A percentile compares a stretch with the other conserved stretches of the same genome.
Conservation (phyloP, 495 filamentous ascomycete species). For the Penicillium subrubescens region DNA sequence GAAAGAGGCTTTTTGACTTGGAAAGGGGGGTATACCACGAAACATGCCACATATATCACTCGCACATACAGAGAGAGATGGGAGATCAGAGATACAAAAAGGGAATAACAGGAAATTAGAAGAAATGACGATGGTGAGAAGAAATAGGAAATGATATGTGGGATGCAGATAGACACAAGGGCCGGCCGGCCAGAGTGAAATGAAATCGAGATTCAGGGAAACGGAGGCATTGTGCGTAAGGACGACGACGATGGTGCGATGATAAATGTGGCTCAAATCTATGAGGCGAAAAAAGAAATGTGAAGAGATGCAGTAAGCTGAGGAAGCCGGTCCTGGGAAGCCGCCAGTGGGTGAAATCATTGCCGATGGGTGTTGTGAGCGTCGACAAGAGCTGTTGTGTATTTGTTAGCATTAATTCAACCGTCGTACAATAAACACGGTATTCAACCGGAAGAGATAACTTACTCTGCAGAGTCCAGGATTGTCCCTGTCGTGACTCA, state of each 20-base stretch:
- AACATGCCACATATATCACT: slow-evolving; percentile 36
- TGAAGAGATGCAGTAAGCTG: not conserved
- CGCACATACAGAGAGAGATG: slow-evolving; percentile 15
- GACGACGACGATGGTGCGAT: slow-evolving; percentile 4
- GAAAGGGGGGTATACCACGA: slow-evolving; percentile 31
- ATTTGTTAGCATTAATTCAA: slow-evolving; percentile 8
- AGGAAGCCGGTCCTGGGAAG: slow-evolving; percentile 17
- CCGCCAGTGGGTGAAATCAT: slow-evolving; percentile 10
- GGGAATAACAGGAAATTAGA: slow-evolving; percentile 4
- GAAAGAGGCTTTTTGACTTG: slow-evolving; percentile 28
- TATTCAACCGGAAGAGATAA: slow-evolving; percentile 3
- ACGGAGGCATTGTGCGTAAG: slow-evolving; percentile 1
- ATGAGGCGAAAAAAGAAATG: not conserved
- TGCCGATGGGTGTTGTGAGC: slow-evolving; percentile 31
- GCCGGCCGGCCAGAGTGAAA: slow-evolving; percentile 6
- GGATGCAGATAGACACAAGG: slow-evolving; percentile 1
- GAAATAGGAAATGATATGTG: slow-evolving; percentile 12
- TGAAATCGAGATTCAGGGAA: slow-evolving; percentile 4
- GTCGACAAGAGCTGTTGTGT: slow-evolving; percentile 27
- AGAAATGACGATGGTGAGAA: slow-evolving; percentile 10
- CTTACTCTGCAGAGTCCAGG: slow-evolving; percentile 67
- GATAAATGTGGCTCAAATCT: slow-evolving; percentile 12
- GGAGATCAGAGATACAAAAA: not conserved
- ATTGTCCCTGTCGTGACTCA: slow-evolving; percentile 73
- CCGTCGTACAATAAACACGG: no score